Base-by-base conservation (phyloP, 352 stramenopile species). In the Phytophthora macrochlamydospora region DNA sequence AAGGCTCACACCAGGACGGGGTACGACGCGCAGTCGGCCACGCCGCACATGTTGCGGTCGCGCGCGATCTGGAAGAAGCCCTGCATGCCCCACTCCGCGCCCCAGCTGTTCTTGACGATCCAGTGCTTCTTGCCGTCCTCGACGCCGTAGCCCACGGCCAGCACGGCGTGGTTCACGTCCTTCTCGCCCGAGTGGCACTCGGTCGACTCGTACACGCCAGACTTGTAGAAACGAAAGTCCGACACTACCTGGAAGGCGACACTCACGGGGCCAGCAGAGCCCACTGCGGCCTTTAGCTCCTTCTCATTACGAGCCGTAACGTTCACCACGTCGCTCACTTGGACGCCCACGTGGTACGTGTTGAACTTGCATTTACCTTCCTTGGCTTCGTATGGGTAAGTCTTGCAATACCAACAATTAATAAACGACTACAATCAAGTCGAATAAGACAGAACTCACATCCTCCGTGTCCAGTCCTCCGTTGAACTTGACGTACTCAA, bases 21-120 rank as follows among this genome's bases (percentile, higher is more conserved):
- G 59, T 97, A 98, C 55, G 88, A 93, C 56, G 93, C 87, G 58
- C 83, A 93, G 73, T 90, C 76, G 13, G 89, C 83, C 28, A 98
- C 57, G 58, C 94, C 94, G 69, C 94, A 98, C 82, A 91, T 90
- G 75, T 96, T 93, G 42, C 76, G 64, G 71, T 87, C 93, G 67
- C 97, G 96, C 18, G 88, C 83, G 45, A 99, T 97, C 62, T 94
- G 84, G 60, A 99, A 98, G 86, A 97, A 99, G 55, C 97, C 97
- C 43, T 95, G 70, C 73, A 97, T 93, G 76, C 97, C 97, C 97
- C 97, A 99, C 38, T 67, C 58, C 5, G 64, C 51, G 31, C 85
- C 87, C 96, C 96, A 99, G 48, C 84, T 98, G 83, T 99, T 99
- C 80, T 99, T 99, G 43, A 99, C 88, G 66, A 98, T 98, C 94